Evolutionary conservation across 2,329 filamentous ascomycete species (phyloP).

Genomic region (Fusarium udum): DNA sequence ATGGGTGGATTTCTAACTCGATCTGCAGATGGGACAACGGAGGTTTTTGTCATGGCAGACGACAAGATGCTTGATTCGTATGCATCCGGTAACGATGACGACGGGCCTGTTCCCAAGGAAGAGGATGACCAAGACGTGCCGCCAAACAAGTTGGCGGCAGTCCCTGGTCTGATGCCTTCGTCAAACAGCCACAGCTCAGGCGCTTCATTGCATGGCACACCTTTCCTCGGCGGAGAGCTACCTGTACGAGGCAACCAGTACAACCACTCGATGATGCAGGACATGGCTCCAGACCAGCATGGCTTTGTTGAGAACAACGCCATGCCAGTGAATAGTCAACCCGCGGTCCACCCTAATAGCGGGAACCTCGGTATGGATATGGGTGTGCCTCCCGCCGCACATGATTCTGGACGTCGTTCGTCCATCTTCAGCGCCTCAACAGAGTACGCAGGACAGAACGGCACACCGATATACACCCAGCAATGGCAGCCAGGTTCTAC

Average conservation of each 20-base stretch:
- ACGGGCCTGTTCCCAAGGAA: conserved; percentile 52
- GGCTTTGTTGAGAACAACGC: conserved; percentile 52
- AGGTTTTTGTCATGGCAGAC: conserved; percentile 62
- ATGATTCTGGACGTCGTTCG: conserved; percentile 57
- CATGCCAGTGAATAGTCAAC: conserved; percentile 49
- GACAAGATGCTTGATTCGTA: conserved; percentile 61
- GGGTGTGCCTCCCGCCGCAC: conserved; percentile 52
- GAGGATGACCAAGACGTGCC: conserved; percentile 54
- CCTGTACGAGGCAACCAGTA: conserved; percentile 56
- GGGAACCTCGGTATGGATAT: conserved; percentile 56
- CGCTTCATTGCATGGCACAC: conserved; percentile 45
- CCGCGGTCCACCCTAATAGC: conserved; percentile 48
- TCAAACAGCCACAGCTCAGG: conserved; percentile 51
- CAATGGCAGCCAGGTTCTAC: conserved; percentile 58
- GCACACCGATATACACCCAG: conserved; percentile 53
- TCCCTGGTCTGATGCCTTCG: conserved; percentile 50
- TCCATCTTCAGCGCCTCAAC: conserved; percentile 51
- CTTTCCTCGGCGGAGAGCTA: conserved; percentile 55
- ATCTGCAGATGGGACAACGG: conserved; percentile 56
- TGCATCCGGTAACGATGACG: conserved; percentile 58
- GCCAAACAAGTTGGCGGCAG: conserved; percentile 47
- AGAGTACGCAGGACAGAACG: conserved; percentile 56
- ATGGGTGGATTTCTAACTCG: conserved; percentile 7
- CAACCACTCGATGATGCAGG: conserved; percentile 53
- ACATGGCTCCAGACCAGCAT: conserved; percentile 54